phyloP scores from a whole-genome alignment of 805 yeast genomes.

The Nakazawaea siamensis region DNA sequence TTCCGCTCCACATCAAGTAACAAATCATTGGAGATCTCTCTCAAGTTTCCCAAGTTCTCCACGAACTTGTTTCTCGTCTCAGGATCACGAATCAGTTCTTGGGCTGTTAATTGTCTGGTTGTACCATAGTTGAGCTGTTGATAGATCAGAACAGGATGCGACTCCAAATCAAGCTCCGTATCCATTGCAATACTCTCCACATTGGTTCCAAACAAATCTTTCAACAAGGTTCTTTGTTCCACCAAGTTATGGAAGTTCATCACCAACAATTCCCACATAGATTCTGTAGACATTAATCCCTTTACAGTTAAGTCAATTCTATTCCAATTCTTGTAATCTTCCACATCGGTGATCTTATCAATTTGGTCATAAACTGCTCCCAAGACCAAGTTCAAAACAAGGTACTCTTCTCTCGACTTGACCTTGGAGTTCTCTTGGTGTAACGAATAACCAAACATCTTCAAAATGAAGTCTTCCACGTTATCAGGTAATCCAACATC shows the following conservation, averaged over 20 bases:
- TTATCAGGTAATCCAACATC: constrained; percentile 18
- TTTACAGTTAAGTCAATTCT: constrained; percentile 16
- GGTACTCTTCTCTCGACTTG: constrained; percentile 63
- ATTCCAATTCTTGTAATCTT: constrained; percentile 17
- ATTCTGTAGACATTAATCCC: constrained; percentile 5
- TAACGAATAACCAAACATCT: constrained; percentile 23
- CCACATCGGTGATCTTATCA: constrained; percentile 14
- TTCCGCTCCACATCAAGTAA: constrained; percentile 41
- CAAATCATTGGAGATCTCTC: constrained; percentile 62
- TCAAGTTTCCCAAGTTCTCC: constrained; percentile 59
- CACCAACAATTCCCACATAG: constrained; percentile 38
- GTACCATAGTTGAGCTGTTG: constrained; percentile 29
- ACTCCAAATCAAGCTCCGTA: constrained; percentile 58
- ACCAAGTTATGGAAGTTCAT: constrained; percentile 36
- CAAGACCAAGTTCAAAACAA: constrained; percentile 51
- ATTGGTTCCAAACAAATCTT: constrained; percentile 29
- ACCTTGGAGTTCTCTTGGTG: constrained; percentile 12
- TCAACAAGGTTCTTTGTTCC: constrained; percentile 38
- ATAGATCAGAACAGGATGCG: constrained; percentile 65
- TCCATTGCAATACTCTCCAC: constrained; percentile 33
- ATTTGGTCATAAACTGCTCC: constrained; percentile 35
- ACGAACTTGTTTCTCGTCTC: constrained; percentile 68
- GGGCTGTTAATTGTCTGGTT: constrained; percentile 36
- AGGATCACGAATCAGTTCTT: constrained; percentile 70
- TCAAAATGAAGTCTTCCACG: constrained; percentile 27